phyloP scores from a whole-genome alignment of 179 eudicot species.

The Beta corolliflora region DNA sequence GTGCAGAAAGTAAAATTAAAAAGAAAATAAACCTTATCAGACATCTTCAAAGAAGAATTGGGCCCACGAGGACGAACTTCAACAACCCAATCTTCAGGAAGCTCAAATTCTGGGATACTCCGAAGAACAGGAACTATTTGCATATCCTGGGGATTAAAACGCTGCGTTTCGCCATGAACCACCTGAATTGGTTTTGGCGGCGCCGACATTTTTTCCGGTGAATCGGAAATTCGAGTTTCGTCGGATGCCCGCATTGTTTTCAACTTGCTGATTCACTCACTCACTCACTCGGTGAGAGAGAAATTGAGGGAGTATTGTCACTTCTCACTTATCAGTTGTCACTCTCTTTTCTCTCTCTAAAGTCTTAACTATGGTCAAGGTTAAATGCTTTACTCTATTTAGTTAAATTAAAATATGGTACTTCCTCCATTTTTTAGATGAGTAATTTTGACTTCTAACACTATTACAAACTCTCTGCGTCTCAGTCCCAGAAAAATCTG shows the following conservation, averaged over 20 bases:
- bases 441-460: no score
- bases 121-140: conserved; percentile 37
- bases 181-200: background rate
- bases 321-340: no score
- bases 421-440: no score
- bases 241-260: conserved; percentile 4
- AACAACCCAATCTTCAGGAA: conserved; percentile 79
- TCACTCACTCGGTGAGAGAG: background rate
- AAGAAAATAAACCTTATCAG: conserved; percentile 51
- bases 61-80: conserved; percentile 56
- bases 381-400: background rate
- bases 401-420: background rate
- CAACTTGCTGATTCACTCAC: background rate
- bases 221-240: background rate
- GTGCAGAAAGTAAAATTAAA: background rate
- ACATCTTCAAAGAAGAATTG: conserved; percentile 14
- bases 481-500: no score
- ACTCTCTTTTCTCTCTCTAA: background rate
- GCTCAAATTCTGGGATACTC: conserved; percentile 28
- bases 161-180: background rate
- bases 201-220: background rate
- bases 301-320: no score
- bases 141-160: conserved; percentile 21
- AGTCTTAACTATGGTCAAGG: no score
- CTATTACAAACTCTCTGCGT: no score